These are phyloP conservation scores for Botrytis squamosa DNA, from an alignment of 2,329 filamentous ascomycete species.

Conservation along the genomic window DNA sequence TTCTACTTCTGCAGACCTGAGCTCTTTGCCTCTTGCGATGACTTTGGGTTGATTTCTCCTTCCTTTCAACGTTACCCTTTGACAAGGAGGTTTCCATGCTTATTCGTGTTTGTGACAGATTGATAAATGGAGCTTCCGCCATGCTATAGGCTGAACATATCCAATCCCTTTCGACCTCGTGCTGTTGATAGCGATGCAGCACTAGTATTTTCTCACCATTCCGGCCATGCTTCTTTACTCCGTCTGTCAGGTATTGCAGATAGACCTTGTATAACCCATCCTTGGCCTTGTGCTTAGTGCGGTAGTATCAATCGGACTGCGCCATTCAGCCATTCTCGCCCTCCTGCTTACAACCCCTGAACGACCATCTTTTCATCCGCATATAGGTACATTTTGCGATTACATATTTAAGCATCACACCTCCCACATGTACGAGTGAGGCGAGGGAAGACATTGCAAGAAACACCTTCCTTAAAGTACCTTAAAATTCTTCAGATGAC, in stretches of 20 bases:
- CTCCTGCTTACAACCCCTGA: not conserved
- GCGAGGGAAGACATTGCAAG: not conserved
- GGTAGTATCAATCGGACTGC: constrained; percentile 2
- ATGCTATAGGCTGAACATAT: not conserved
- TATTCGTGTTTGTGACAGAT: not conserved
- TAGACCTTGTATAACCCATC: not conserved
- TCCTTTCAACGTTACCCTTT: not conserved
- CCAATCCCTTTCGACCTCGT: not conserved
- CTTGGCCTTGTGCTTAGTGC: constrained; percentile 5
- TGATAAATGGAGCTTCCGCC: not conserved
- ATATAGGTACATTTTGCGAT: not conserved
- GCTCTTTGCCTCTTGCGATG: not conserved
- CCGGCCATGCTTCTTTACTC: not conserved
- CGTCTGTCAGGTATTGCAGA: not conserved
- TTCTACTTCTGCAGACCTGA: not conserved
- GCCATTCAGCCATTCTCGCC: not conserved
- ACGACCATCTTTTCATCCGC: not conserved
- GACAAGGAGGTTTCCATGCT: not conserved
- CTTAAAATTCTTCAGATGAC: not conserved
- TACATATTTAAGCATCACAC: not conserved
- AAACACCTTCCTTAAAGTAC: constrained; percentile 1
- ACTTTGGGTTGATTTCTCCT: not conserved
- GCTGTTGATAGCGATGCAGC: not conserved
- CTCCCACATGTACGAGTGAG: not conserved
- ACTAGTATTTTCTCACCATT: not conserved